These are phyloP conservation scores for Farysia itapuensis DNA, from an alignment of 1,284 basidiomycete species.

Conservation along the genomic window DNA sequence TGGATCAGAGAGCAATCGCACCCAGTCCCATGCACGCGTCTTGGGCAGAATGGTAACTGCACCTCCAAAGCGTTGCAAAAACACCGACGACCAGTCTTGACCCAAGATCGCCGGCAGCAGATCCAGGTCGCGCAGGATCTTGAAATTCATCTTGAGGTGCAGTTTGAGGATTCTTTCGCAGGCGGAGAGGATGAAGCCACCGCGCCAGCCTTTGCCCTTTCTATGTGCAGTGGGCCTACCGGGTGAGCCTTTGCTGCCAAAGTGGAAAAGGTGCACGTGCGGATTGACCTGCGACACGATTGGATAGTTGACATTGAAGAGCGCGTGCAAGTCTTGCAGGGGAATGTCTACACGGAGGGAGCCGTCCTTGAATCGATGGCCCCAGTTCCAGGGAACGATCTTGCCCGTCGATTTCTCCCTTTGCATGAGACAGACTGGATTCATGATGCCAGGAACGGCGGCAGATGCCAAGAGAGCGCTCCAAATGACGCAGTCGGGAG, in stretches of 20 bases:
- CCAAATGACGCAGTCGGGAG: slow-evolving; percentile 77
- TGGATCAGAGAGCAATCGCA: slow-evolving; percentile 53
- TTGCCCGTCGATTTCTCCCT: slow-evolving; percentile 76
- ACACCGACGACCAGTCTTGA: slow-evolving; percentile 55
- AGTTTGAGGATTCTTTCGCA: slow-evolving; percentile 59
- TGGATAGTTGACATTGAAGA: slow-evolving; percentile 79
- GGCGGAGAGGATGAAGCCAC: slow-evolving; percentile 79
- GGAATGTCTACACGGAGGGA: slow-evolving; percentile 79
- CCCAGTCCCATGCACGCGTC: slow-evolving; percentile 54
- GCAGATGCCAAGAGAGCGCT: slow-evolving; percentile 61
- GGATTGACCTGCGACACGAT: slow-evolving; percentile 96
- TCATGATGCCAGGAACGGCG: slow-evolving; percentile 61
- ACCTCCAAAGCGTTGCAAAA: slow-evolving; percentile 54
- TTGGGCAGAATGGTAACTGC: slow-evolving; percentile 57
- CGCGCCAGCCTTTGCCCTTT: slow-evolving; percentile 75
- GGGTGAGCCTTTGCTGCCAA: slow-evolving; percentile 87
- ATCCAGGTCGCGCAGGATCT: slow-evolving; percentile 56
- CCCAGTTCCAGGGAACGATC: slow-evolving; percentile 90
- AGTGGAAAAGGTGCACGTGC: slow-evolving; percentile 98
- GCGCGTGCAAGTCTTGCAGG: slow-evolving; percentile 76
- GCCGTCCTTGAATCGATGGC: slow-evolving; percentile 62
- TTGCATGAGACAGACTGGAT: slow-evolving; percentile 79
- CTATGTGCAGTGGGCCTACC: slow-evolving; percentile 89
- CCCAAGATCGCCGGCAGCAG: slow-evolving; percentile 53
- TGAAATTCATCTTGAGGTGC: slow-evolving; percentile 55